phyloP scores from a whole-genome alignment of 352 stramenopile genomes.

The Phytophthora ohioensis region DNA sequence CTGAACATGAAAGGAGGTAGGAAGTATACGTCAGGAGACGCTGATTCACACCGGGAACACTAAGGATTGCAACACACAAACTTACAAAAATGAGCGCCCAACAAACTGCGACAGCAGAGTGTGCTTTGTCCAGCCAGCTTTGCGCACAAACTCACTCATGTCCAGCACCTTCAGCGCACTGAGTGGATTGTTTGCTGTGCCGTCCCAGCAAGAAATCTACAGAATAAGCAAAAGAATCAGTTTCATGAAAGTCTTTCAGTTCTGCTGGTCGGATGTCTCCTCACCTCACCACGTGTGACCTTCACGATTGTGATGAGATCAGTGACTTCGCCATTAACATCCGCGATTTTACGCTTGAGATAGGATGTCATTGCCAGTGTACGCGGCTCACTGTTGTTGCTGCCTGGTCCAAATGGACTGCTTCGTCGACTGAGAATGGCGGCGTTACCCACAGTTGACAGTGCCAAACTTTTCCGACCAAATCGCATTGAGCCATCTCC shows the following conservation, averaged over 20 bases:
- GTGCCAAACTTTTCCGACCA: slow-evolving; percentile 30
- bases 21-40: background rate
- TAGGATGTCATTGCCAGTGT: slow-evolving; percentile 49
- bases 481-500: slow-evolving; percentile 14
- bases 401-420: slow-evolving; percentile 35
- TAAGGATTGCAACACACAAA: background rate
- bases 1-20: slow-evolving; percentile 22
- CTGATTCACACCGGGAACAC: background rate
- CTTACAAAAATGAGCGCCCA: slow-evolving; percentile 69
- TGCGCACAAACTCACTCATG: slow-evolving; percentile 82
- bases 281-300: slow-evolving; percentile 74
- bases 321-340: slow-evolving; percentile 56
- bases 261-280: background rate
- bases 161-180: slow-evolving; percentile 61
- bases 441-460: slow-evolving; percentile 32
- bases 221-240: slow-evolving; percentile 4
- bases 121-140: slow-evolving; percentile 76
- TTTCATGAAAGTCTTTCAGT: background rate
- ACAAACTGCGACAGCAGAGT: slow-evolving; percentile 78
- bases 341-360: slow-evolving; percentile 58
- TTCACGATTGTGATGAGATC: slow-evolving; percentile 82
- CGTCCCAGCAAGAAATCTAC: slow-evolving; percentile 79
- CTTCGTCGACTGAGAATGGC: slow-evolving; percentile 45
- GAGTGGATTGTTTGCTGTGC: slow-evolving; percentile 50
- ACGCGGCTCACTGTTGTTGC: slow-evolving; percentile 31